Percentiles rank a stretch among this genome's conserved stretches.
Conservation (phyloP, 352 stramenopile genomes). For the Phytophthora kernoviae region DNA sequence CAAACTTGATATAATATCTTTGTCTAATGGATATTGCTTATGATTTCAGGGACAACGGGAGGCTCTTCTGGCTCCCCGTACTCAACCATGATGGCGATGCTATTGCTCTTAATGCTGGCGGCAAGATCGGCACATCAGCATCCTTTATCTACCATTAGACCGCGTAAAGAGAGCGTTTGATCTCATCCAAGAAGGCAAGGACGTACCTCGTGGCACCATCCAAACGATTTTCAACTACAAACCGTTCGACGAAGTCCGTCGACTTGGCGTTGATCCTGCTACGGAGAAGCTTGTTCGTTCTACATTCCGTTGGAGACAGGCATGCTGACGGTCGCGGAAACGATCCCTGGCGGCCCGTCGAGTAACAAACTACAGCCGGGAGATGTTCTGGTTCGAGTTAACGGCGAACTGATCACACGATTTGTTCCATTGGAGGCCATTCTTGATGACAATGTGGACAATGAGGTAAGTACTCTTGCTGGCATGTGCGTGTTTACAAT, state of each 20-base stretch:
- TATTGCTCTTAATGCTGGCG: constrained; percentile 92
- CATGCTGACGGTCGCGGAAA: constrained; percentile 91
- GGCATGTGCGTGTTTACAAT: neutral
- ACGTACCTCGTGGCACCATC: constrained; percentile 86
- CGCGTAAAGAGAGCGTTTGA: constrained; percentile 89
- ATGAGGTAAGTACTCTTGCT: constrained; percentile 43
- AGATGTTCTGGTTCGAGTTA: constrained; percentile 89
- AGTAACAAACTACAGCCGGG: constrained; percentile 86
- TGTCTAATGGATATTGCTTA: neutral
- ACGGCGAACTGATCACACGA: constrained; percentile 78
- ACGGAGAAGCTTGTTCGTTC: constrained; percentile 82
- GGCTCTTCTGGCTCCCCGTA: constrained; percentile 90
- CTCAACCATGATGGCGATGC: constrained; percentile 88
- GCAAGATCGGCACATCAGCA: constrained; percentile 84
- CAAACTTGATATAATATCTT: neutral
- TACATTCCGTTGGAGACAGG: constrained; percentile 84
- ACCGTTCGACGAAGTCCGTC: constrained; percentile 90
- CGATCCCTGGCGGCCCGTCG: constrained; percentile 77
- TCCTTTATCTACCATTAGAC: constrained; percentile 91
- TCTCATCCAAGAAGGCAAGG: constrained; percentile 67
- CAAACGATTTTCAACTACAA: constrained; percentile 92
- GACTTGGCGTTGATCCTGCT: constrained; percentile 76
- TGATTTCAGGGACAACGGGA: constrained; percentile 45
- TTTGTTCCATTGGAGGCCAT: constrained; percentile 89
- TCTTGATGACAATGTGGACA: constrained; percentile 78